Percentiles rank a stretch among this genome's conserved stretches.
These are phyloP conservation scores for Cytospora piceae DNA, from an alignment of 2,329 filamentous ascomycete genomes.

Conservation along the genomic window DNA sequence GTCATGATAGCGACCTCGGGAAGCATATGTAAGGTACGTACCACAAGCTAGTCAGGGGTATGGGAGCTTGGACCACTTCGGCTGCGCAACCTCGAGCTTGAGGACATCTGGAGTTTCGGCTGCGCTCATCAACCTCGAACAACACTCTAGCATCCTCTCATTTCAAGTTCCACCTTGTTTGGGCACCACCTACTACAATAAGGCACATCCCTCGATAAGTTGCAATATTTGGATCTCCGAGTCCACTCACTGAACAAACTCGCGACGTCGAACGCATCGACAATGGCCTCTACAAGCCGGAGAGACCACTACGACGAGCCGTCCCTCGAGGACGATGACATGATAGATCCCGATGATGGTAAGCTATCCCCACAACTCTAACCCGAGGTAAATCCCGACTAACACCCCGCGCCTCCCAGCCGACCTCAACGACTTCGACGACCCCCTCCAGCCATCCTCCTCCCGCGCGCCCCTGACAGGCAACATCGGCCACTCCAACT, in stretches of 20 bases:
- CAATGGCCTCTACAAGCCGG: constrained; percentile 52
- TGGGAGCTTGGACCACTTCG: constrained; percentile 37
- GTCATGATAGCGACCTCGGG: not conserved
- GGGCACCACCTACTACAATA: not conserved
- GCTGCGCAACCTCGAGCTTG: constrained; percentile 27
- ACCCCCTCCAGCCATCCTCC: constrained; percentile 71
- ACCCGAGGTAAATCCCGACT: not conserved
- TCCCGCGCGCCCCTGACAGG: constrained; percentile 82
- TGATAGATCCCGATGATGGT: constrained; percentile 83
- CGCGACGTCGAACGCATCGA: constrained; percentile 26
- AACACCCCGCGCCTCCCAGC: constrained; percentile 49
- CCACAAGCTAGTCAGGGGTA: constrained; percentile 17
- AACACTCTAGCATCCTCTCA: constrained; percentile 2
- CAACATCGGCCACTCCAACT: constrained; percentile 68
- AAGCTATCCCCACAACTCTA: constrained; percentile 34
- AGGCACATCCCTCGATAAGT: not conserved
- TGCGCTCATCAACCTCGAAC: constrained; percentile 21
- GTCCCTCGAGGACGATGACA: constrained; percentile 63
- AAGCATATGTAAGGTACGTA: constrained; percentile 11
- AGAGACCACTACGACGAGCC: constrained; percentile 65
- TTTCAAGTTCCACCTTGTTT: not conserved
- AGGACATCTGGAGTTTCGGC: constrained; percentile 37
- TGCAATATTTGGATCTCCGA: not conserved
- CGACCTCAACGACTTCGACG: constrained; percentile 90
- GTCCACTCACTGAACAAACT: not conserved